These are phyloP conservation scores for Volvariella volvacea DNA, from an alignment of 1,284 basidiomycete species.

Conservation along the genomic window DNA sequence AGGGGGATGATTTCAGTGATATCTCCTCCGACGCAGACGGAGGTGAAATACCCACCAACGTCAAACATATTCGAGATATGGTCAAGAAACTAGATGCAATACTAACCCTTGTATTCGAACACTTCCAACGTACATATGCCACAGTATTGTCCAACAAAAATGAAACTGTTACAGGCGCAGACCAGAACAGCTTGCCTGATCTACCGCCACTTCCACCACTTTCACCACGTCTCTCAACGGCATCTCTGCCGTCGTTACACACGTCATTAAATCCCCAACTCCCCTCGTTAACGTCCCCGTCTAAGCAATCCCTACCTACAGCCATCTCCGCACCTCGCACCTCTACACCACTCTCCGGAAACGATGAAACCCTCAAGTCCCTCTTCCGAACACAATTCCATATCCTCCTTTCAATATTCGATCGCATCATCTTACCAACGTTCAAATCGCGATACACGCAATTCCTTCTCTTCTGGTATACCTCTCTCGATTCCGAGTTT, in stretches of 20 bases:
- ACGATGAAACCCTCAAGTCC: slow-evolving; percentile 20
- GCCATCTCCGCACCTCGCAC: background rate
- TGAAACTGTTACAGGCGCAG: slow-evolving; percentile 17
- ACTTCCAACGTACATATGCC: slow-evolving; percentile 53
- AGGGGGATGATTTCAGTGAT: slow-evolving; percentile 52
- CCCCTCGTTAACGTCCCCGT: slow-evolving; percentile 28
- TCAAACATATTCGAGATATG: slow-evolving; percentile 77
- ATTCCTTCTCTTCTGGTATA: slow-evolving; percentile 94
- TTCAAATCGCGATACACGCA: slow-evolving; percentile 98
- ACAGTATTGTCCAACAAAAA: slow-evolving; percentile 7
- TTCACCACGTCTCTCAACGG: slow-evolving; percentile 9
- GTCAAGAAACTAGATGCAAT: slow-evolving; percentile 89
- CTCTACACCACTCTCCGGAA: slow-evolving; percentile 8
- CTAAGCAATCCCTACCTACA: slow-evolving; percentile 9
- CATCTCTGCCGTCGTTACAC: slow-evolving; percentile 7
- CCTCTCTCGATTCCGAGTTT: slow-evolving; percentile 85
- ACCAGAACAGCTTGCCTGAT: slow-evolving; percentile 22
- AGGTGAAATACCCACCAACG: slow-evolving; percentile 43
- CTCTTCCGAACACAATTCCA: slow-evolving; percentile 67
- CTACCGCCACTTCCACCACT: slow-evolving; percentile 31
- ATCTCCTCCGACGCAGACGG: slow-evolving; percentile 52
- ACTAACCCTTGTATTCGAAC: slow-evolving; percentile 78
- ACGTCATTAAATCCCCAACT: slow-evolving; percentile 21
- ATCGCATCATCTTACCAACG: slow-evolving; percentile 88
- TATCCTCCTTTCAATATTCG: slow-evolving; percentile 87